These are phyloP conservation scores for Curvularia verruculosa DNA, from an alignment of 2,329 filamentous ascomycete genomes.

Conservation along the genomic window DNA sequence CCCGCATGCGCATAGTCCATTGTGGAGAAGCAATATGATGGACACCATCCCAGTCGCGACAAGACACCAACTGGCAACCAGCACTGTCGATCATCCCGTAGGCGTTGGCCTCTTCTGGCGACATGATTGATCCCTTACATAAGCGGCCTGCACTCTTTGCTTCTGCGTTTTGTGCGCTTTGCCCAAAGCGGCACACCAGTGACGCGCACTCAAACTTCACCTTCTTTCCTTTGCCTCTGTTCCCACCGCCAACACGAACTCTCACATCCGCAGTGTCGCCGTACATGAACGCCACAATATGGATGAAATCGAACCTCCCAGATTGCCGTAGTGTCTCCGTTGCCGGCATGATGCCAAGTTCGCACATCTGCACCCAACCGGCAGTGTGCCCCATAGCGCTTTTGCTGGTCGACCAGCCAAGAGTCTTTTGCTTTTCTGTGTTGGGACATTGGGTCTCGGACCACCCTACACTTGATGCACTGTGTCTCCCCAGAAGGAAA, in stretches of 20 bases:
- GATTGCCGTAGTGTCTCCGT: not conserved
- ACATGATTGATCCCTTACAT: conserved; percentile 2
- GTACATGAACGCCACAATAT: conserved; percentile 24
- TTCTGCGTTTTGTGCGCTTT: not conserved
- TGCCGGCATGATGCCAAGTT: conserved; percentile 3
- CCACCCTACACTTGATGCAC: not conserved
- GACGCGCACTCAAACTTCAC: conserved; percentile 9
- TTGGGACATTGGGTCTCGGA: not conserved
- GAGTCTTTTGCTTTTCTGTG: conserved; percentile 10
- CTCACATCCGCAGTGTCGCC: conserved; percentile 9
- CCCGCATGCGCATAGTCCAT: not conserved
- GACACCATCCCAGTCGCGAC: not conserved
- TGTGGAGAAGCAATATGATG: not conserved
- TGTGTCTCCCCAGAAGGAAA: conserved; percentile 9
- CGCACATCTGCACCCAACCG: conserved; percentile 2
- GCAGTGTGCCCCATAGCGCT: not conserved
- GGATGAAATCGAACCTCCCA: conserved; percentile 10
- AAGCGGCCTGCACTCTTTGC: not conserved
- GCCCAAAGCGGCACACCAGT: not conserved
- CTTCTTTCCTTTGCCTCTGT: not conserved
- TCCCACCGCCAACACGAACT: conserved; percentile 9
- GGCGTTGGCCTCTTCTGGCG: not conserved
- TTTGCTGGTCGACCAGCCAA: not conserved
- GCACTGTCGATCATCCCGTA: not conserved
- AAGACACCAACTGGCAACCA: not conserved